Base-by-base conservation (phyloP, 2,329 filamentous ascomycete species). In the Aureobasidium leucospermi region DNA sequence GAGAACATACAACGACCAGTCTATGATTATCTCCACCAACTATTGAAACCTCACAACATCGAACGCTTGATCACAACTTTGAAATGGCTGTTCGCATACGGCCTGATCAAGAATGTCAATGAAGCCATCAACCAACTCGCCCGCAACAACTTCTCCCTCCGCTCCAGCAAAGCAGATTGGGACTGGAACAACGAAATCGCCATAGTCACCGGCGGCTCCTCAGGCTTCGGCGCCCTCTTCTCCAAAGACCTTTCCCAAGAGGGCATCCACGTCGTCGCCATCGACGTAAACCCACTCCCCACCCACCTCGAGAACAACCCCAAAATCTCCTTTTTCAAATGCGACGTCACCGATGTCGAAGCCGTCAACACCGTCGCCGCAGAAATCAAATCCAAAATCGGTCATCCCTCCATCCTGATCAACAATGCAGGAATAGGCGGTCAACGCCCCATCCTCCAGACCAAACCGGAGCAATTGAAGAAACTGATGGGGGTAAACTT, bases 401-500 rank as follows among this genome's bases (percentile, higher is more conserved):
- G 77, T 41, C 70, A 77, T 19, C 76, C 77, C 1, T 76, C 74
- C 5, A 75, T 79, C 7, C 67, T 80, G 36, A 70, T 80, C 64
- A 80, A 80, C 69, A 80, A 80, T 48, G 78, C 78, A 10, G 78
- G 78, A 9, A 76, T 83, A 15, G 76, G 73, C 2, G 64, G 70
- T n/a, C 74, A 73, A 19, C 74, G 76, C 19, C 74, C 75, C 0
- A 78, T 83, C 57, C 71, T 82, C 1, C 71, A 77, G 2, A 74
- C 75, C 51, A 70, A 71, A 6, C 75, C 78, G 63, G 66, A 68
- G 19, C 70, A 74, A 28, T 73, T 82, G 43, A 70, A 74, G 11
- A 74, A 74, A 61, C 78, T 79, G 7, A 81, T 81, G 63, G 76
- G 79, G 60, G 78, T 81, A 59, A 82, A 82, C 68, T 71, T 76